These are phyloP conservation scores for Fraxinus baroniana DNA, from an alignment of 305 asterid genomes.

Conservation along the genomic window DNA sequence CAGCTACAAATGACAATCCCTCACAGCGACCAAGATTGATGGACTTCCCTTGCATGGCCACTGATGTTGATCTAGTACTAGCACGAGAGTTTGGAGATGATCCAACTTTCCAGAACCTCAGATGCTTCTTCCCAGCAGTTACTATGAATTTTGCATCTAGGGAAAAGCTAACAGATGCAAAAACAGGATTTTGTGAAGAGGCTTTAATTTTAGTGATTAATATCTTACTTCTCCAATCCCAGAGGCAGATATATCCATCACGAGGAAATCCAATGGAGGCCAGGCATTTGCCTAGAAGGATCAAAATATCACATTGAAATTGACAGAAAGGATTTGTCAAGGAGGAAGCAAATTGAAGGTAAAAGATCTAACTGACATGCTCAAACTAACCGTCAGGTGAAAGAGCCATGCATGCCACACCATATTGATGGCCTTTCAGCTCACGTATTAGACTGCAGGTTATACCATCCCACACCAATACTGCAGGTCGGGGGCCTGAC, in stretches of 20 bases:
- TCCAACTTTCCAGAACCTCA: conserved; percentile 57
- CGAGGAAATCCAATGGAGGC: conserved; percentile 57
- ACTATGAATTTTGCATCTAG: conserved; percentile 44
- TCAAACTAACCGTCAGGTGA: conserved; percentile 61
- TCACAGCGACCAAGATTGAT: conserved; percentile 40
- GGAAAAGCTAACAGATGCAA: conserved; percentile 53
- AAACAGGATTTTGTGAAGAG: conserved; percentile 41
- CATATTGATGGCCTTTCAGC: conserved; percentile 57
- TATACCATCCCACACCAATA: conserved; percentile 52
- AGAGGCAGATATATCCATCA: conserved; percentile 60
- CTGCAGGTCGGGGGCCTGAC: conserved; percentile 60
- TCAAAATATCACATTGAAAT: conserved; percentile 12
- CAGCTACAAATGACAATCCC: conserved; percentile 53
- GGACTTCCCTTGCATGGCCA: conserved; percentile 40
- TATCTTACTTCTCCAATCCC: conserved; percentile 51
- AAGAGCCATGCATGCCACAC: conserved; percentile 62
- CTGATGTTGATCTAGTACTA: conserved; percentile 38
- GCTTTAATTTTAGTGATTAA: conserved; percentile 50
- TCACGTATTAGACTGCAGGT: conserved; percentile 41
- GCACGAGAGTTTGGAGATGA: conserved; percentile 43
- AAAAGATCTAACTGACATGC: conserved; percentile 18
- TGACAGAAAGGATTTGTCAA: conserved; percentile 8
- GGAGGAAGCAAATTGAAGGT: neutral
- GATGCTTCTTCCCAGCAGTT: conserved; percentile 56
- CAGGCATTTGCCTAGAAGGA: conserved; percentile 47